Evolutionary conservation across 768 basidiomycete genomes (phyloP), one percentile per base, ranked within the genome.

Genomic region (Auriscalpium vulgare): DNA sequence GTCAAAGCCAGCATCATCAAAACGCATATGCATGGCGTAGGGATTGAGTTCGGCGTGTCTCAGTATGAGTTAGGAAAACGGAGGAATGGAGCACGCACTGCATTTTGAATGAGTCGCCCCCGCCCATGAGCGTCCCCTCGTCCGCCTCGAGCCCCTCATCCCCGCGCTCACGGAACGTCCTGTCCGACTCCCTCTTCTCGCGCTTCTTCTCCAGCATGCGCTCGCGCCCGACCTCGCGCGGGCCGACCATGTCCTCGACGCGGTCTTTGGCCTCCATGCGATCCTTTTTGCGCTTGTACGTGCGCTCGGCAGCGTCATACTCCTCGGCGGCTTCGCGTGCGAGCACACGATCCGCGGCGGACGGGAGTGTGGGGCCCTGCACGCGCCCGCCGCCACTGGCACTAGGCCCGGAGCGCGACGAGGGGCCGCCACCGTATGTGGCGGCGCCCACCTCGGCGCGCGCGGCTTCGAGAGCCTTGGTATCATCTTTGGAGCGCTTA

Each of bases 161-260:
- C 17, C 81, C 82, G 50, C 73, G 75, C 46, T 91, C 89, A 53
- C 87, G 75, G 67, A 86, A 90, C 2, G 82, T 68, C 40, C 79
- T 74, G 69, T 95, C 88, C 13, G 73, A 73, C 59, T 90, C 91
- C 59, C 91, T 76, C 59, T 76, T 78, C 40, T 81, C 84, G 35
- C 82, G 74, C 69, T 92, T 91, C 75, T 93, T 93, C 74, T 95
- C 94, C 58, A 94, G 67, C 79, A 87, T 82, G 2, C 84, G 88
- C 61, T 95, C 94, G 53, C 83, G 75, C 1, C 94, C 94, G 4
- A 88, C 83, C 57, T 82, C 79, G 61, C 83, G 83, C n/a, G 92
- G 90, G 9, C 87, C 85, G 1, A 88, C 84, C 69, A 84, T 71
- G 35, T 94, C 90, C 64, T 93, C 89, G 13, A 89, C 54, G 40